Evolutionary conservation across 176 grass and related monocot species (phyloP), one percentile per base, ranked within the genome.

Genomic region (Aegilops bicornis): DNA sequence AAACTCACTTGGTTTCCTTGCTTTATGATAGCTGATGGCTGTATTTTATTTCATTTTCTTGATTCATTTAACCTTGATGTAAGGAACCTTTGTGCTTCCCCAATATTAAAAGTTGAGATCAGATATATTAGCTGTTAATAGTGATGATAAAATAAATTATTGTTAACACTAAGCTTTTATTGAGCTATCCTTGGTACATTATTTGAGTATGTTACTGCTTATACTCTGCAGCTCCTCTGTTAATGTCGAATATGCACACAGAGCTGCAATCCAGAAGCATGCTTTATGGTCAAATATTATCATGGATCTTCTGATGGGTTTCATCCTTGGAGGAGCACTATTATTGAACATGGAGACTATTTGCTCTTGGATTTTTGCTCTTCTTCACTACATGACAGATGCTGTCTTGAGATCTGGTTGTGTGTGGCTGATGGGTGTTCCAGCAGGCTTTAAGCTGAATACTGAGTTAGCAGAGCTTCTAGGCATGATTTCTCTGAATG

Each of bases 401-500:
- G 82, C 79, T 69, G 74, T 98, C 29, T 92, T 98, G 62, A 88
- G 97, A 66, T 92, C 93, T 56, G 97, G 93, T 87, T 96, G 91
- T 91, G 97, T 98, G 45, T 96, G 93, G 97, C 76, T 96, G 81
- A 98, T 98, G 97, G 93, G 97, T 80, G 97, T 94, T 86, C 93
- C 96, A n/a, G 92, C 94, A 69, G 94, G 92, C 29, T 98, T 96
- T 92, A 98, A 98, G 78, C 83, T 98, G 81, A 98, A 98, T 86
- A 96, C 94, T 8, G 94, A 96, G 36, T 64, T 98, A 40, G 97
- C 94, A 69, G 91, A 92, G 87, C 76, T 96, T 91, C 85, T 96
- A 88, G 93, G 97, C 86, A 96, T 91, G 88, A 89, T 94, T 84
- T 96, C 93, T 71, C 79, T 96, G 30, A 94, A 98, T 85, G 93